phyloP scores from a whole-genome alignment of 768 basidiomycete genomes.

The Boletus pseudopeckii region DNA sequence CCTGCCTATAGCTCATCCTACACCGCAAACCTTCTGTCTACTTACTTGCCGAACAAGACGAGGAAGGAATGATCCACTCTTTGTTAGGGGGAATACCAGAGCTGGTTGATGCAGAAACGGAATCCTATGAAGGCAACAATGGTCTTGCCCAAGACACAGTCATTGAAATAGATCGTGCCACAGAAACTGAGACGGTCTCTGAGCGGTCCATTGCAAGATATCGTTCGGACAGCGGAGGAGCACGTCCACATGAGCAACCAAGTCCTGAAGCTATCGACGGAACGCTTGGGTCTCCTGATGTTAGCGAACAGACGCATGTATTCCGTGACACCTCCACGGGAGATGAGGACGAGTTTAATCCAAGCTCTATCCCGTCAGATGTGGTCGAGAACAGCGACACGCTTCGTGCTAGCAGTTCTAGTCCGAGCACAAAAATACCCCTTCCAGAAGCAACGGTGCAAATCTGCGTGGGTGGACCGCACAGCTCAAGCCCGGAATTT shows the following conservation, averaged over 20 bases:
- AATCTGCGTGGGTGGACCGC: background rate
- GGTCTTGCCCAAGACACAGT: background rate
- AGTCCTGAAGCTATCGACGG: background rate
- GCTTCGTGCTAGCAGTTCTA: background rate
- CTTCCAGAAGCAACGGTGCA: background rate
- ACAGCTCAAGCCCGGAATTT: slow-evolving; percentile 3
- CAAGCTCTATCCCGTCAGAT: background rate
- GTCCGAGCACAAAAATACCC: background rate
- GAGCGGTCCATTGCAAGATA: background rate
- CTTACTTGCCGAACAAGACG: slow-evolving; percentile 60
- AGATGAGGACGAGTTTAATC: background rate
- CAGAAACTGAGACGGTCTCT: background rate
- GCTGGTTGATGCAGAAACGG: slow-evolving; percentile 31
- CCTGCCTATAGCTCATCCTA: slow-evolving; percentile 57
- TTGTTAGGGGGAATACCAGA: slow-evolving; percentile 62
- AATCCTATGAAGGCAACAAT: background rate
- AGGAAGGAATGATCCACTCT: slow-evolving; percentile 82
- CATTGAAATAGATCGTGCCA: background rate
- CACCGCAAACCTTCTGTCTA: slow-evolving; percentile 66
- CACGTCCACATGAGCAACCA: background rate
- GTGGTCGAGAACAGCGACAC: background rate
- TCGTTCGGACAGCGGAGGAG: background rate
- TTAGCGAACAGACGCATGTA: background rate
- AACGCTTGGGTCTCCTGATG: background rate
- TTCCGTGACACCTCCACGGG: background rate